These are phyloP conservation scores for Lasiosphaeria hispida DNA, from an alignment of 495 filamentous ascomycete genomes.

Conservation along the genomic window DNA sequence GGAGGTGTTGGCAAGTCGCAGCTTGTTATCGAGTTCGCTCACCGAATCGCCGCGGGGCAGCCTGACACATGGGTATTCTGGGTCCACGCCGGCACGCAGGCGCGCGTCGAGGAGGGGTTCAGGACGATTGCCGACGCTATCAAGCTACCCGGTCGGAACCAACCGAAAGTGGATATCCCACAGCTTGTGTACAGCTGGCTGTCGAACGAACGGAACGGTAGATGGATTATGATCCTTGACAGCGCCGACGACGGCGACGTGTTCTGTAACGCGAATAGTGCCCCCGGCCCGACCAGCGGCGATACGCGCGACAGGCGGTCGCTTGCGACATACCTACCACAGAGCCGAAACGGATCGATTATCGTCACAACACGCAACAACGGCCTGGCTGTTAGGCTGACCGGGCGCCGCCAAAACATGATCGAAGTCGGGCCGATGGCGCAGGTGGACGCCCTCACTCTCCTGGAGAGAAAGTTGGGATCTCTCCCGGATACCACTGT, in stretches of 20 bases:
- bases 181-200: conserved; percentile 42
- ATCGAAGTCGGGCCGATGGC: conserved; percentile 29
- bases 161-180: conserved; percentile 36
- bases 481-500: conserved; percentile 16
- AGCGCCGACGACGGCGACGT: conserved; percentile 43
- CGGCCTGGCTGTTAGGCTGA: conserved; percentile 27
- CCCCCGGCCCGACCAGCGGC: conserved; percentile 1
- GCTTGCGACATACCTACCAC: conserved; percentile 39
- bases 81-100: not conserved
- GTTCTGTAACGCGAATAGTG: conserved; percentile 15
- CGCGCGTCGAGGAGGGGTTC: conserved; percentile 26
- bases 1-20: conserved; percentile 28
- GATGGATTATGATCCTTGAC: conserved; percentile 3
- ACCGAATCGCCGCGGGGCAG: conserved; percentile 2
- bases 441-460: conserved; percentile 15
- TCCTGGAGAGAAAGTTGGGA: conserved; percentile 33
- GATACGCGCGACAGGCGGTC: not conserved
- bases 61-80: conserved; percentile 8
- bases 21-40: conserved; percentile 12
- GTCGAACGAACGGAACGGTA: conserved; percentile 32
- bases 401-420: conserved; percentile 9
- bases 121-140: conserved; percentile 35
- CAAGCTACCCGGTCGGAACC: conserved; percentile 34
- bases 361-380: conserved; percentile 36
- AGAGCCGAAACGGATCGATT: conserved; percentile 37